A percentile compares a stretch with the other conserved stretches of the same genome.
Evolutionary conservation across 176 grass and related monocot genomes (phyloP).

Genomic region (Canna indica): DNA sequence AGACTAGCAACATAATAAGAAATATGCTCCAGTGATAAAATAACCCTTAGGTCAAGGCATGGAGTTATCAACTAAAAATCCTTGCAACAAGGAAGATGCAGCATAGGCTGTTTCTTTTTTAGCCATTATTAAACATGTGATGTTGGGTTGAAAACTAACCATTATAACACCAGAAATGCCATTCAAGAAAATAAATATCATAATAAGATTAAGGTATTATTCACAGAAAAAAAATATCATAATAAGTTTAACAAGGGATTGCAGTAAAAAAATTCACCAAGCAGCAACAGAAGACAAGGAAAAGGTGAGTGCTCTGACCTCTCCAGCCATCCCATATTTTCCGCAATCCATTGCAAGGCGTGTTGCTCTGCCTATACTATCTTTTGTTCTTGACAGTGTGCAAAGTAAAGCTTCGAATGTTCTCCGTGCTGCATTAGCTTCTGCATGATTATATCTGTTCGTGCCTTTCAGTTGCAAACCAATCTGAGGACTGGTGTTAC

Average conservation of each 20-base stretch:
- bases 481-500: constrained; percentile 31
- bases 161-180: no score
- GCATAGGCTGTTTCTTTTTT: no score
- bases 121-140: no score
- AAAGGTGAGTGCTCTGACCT: constrained; percentile 44
- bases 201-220: no score
- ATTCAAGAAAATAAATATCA: no score
- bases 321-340: constrained; percentile 88
- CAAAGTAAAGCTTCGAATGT: constrained; percentile 69
- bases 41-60: no score
- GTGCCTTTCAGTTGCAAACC: constrained; percentile 28
- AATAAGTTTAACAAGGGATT: no score
- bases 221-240: neutral
- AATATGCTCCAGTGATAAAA: no score
- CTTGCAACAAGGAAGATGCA: no score
- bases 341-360: constrained; percentile 87
- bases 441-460: constrained; percentile 36
- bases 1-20: no score
- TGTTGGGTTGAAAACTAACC: no score
- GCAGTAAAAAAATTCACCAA: neutral
- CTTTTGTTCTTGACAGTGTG: constrained; percentile 82
- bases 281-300: constrained; percentile 18
- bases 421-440: constrained; percentile 58
- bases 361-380: constrained; percentile 88
- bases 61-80: no score